These are phyloP conservation scores for Trichoderma sp. DNA, from an alignment of 2,329 filamentous ascomycete species.

Conservation along the genomic window DNA sequence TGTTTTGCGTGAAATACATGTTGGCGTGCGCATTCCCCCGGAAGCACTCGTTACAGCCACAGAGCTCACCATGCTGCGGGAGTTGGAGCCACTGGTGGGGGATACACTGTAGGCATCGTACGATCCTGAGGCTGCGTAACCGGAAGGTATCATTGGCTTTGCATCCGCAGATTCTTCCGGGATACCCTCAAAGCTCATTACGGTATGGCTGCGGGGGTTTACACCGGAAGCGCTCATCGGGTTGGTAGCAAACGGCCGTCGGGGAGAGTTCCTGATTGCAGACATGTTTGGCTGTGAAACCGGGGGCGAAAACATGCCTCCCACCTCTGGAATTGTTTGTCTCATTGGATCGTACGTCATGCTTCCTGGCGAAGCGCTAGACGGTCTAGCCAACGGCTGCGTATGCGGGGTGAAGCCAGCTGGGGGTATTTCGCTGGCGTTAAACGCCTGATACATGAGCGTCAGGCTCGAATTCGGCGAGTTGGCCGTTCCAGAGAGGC, in stretches of 20 bases:
- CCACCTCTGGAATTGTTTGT: conserved; percentile 50
- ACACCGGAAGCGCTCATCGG: conserved; percentile 23
- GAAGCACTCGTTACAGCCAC: conserved; percentile 20
- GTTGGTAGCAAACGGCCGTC: conserved; percentile 28
- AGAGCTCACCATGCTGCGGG: conserved; percentile 20
- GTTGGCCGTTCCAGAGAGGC: conserved; percentile 81
- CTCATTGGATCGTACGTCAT: conserved; percentile 61
- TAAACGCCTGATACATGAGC: conserved; percentile 65
- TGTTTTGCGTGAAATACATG: conserved; percentile 31
- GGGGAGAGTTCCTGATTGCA: conserved; percentile 44
- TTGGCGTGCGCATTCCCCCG: conserved; percentile 6
- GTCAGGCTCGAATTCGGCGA: conserved; percentile 81
- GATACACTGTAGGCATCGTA: conserved; percentile 46
- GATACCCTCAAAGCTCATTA: conserved; percentile 31
- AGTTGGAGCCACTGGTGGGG: conserved; percentile 35
- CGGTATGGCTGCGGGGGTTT: conserved; percentile 24
- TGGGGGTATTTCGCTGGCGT: conserved; percentile 13
- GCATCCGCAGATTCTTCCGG: conserved; percentile 31
- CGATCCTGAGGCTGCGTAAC: conserved; percentile 41
- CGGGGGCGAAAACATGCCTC: conserved; percentile 46
- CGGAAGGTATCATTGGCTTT: conserved; percentile 34
- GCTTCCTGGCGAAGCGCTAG: conserved; percentile 52
- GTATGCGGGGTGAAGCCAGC: background rate
- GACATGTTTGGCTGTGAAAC: conserved; percentile 50
- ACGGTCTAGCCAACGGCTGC: conserved; percentile 29